A percentile compares a stretch with the other conserved stretches of the same genome.
Conservation (phyloP, 352 stramenopile species). For the Globisporangium acanthophoron region DNA sequence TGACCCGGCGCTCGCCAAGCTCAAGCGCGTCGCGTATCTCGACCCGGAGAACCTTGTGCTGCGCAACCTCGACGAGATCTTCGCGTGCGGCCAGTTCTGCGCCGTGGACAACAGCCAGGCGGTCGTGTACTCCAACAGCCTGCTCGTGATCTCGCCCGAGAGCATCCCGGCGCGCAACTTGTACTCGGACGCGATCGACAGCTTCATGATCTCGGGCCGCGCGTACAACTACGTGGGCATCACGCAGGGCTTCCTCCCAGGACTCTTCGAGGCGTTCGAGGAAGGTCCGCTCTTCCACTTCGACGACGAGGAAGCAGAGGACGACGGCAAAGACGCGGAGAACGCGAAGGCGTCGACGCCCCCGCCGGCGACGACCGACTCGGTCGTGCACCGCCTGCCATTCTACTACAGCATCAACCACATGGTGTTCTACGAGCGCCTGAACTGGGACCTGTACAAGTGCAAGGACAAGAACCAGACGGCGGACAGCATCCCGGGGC, state of each 20-base stretch:
- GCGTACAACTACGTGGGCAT: slow-evolving; percentile 83
- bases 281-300: slow-evolving; percentile 73
- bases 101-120: slow-evolving; percentile 79
- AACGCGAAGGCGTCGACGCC: neutral
- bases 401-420: slow-evolving; percentile 88
- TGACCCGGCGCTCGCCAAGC: slow-evolving; percentile 48
- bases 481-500: slow-evolving; percentile 51
- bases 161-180: slow-evolving; percentile 63
- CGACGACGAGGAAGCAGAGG: slow-evolving; percentile 29
- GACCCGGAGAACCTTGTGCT: slow-evolving; percentile 78
- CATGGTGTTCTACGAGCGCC: slow-evolving; percentile 86
- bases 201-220: slow-evolving; percentile 78
- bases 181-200: slow-evolving; percentile 78
- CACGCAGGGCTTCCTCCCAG: slow-evolving; percentile 71
- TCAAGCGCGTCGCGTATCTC: slow-evolving; percentile 72
- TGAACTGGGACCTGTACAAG: slow-evolving; percentile 86
- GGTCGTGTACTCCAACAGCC: slow-evolving; percentile 75
- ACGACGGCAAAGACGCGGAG: slow-evolving; percentile 22
- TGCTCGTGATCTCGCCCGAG: slow-evolving; percentile 72
- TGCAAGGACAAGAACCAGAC: slow-evolving; percentile 70
- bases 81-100: slow-evolving; percentile 72
- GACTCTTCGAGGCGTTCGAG: slow-evolving; percentile 78
- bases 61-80: slow-evolving; percentile 80
- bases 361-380: slow-evolving; percentile 22
- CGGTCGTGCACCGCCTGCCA: slow-evolving; percentile 61